A percentile compares a stretch with the other conserved stretches of the same genome.
Conservation (phyloP, 768 basidiomycete genomes). For the Jaapia argillacea region DNA sequence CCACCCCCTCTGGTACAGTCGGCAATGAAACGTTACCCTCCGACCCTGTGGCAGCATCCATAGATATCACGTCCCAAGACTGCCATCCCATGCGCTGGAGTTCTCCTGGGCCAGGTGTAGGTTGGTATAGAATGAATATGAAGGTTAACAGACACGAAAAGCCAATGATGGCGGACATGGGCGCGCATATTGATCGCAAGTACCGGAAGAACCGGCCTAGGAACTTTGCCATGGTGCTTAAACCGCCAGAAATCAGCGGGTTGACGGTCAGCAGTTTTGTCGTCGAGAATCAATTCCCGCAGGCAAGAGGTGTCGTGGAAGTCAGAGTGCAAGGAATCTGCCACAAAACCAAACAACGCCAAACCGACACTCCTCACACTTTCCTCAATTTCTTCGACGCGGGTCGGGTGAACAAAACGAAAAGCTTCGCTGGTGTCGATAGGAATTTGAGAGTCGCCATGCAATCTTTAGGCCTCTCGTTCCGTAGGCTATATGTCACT, state of each 20-base stretch:
- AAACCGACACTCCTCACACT: too few relatives aligned
- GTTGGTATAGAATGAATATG: slow-evolving; percentile 76
- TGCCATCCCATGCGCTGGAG: slow-evolving; percentile 82
- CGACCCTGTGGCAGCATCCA: slow-evolving; percentile 9
- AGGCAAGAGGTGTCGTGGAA: too few relatives aligned
- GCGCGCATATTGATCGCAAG: slow-evolving; percentile 43
- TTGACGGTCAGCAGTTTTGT: too few relatives aligned
- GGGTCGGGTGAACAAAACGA: too few relatives aligned
- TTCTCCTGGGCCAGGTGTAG: slow-evolving; percentile 59
- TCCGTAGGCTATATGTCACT: slow-evolving; percentile 31
- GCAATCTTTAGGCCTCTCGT: slow-evolving; percentile 19
- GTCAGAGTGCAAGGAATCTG: too few relatives aligned
- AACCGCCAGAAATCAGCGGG: background rate
- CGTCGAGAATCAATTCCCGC: too few relatives aligned
- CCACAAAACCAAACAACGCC: too few relatives aligned
- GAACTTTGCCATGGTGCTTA: slow-evolving; percentile 15
- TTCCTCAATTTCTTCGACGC: too few relatives aligned
- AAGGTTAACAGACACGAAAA: slow-evolving; percentile 70
- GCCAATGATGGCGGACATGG: slow-evolving; percentile 47
- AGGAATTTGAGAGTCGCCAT: slow-evolving; percentile 12
- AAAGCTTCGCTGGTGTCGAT: too few relatives aligned
- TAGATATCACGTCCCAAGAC: slow-evolving; percentile 62
- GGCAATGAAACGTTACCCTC: slow-evolving; percentile 7
- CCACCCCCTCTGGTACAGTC: slow-evolving; percentile 25
- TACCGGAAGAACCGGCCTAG: slow-evolving; percentile 34